Evolutionary conservation across 345 rosid species (phyloP).

Genomic region (Gossypium raimondii): DNA sequence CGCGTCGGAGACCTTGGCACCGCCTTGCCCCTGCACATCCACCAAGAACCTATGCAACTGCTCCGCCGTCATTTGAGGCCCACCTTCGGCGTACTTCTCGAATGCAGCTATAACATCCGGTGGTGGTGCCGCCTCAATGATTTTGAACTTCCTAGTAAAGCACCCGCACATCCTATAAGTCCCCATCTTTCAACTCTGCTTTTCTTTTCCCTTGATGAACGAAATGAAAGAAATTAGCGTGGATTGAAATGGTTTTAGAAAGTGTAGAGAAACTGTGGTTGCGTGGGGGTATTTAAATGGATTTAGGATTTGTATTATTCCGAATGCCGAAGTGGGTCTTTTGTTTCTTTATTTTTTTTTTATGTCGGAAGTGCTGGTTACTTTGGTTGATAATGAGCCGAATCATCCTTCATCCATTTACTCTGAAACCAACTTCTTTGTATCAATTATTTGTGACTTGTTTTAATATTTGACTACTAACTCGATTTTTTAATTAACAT

Average conservation of each 20-base stretch:
- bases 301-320: neutral
- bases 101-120: slow-evolving; percentile 58
- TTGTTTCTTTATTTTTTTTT: neutral
- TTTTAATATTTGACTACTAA: too few relatives aligned
- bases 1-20: slow-evolving; percentile 39
- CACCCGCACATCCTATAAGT: slow-evolving; percentile 44
- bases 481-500: too few relatives aligned
- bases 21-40: slow-evolving; percentile 44
- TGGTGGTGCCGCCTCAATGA: slow-evolving; percentile 60
- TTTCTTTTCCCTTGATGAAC: too few relatives aligned
- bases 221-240: too few relatives aligned
- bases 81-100: slow-evolving; percentile 48
- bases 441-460: too few relatives aligned
- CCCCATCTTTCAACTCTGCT: too few relatives aligned
- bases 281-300: neutral
- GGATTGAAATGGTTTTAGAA: too few relatives aligned
- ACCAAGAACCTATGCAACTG: slow-evolving; percentile 54
- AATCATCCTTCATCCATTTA: neutral
- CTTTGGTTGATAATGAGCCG: neutral
- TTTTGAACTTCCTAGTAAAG: slow-evolving; percentile 67
- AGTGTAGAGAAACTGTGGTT: neutral
- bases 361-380: neutral
- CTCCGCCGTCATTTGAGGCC: slow-evolving; percentile 54
- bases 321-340: neutral
- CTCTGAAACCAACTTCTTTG: too few relatives aligned